Base-by-base conservation (phyloP, 176 grass and related monocot genomes). In the Zea mays region DNA sequence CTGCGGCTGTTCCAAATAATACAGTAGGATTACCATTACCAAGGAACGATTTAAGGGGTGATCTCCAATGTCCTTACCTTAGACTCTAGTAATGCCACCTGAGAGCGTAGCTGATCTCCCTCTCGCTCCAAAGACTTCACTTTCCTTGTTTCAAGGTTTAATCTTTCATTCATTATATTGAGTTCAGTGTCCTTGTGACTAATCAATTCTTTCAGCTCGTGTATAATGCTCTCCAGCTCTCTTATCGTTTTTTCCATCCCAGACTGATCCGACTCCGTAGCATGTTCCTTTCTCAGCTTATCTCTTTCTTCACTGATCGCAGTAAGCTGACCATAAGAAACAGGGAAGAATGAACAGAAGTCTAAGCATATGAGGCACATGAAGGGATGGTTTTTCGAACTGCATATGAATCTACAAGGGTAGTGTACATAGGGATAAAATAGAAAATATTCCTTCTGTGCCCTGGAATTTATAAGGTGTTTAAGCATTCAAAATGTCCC, bases 61-160 rank as follows among this genome's bases (percentile, higher is more conserved):
- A 62, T 62, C 13, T 81, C 37, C 7, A 44, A 60, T 38, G 50
- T 68, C 38, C 52, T 17, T 78, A 98, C 96, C 96, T 98, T 98
- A 35, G 92, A 94, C 86, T 98, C 96, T 21, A 98, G 81, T 76
- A 98, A 84, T 37, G 92, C 87, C 43, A 98, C 83, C 79, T 94
- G 91, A 64, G 89, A 85, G 61, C 87, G 91, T 69, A 98, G 72
- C 51, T 93, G 89, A 69, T 98, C 96, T 83, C 83, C 92, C 67
- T 98, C 92, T 70, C 96, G 79, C 91, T 98, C 96, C 78, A 94
- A 85, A 46, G 92, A 98, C 60, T 94, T 98, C 27, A 76, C 71
- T 80, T 90, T 94, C 81, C 83, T 98, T 81, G 78, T 75, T 86
- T 98, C 96, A 74, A 84, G 72, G 62, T 57, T 90, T 56, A 94